A percentile compares a stretch with the other conserved stretches of the same genome.
Conservation (phyloP, 139 green algal species). For the Micractinium sp. region DNA sequence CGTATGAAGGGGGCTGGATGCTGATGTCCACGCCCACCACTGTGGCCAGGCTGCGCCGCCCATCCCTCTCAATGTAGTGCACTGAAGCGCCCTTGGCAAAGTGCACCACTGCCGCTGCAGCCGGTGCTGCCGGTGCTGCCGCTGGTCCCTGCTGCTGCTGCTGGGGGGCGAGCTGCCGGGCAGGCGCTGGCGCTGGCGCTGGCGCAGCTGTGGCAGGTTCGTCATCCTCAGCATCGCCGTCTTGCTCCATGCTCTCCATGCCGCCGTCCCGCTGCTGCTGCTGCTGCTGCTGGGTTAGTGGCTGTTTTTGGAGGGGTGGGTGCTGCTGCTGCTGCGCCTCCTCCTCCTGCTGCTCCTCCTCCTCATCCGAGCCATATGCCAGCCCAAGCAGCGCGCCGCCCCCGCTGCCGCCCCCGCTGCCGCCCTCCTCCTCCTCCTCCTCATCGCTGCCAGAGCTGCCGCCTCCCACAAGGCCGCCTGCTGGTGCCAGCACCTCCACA, state of each 20-base stretch:
- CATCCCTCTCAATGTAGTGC: slow-evolving; percentile 24
- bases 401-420: slow-evolving; percentile 1
- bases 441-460: slow-evolving; percentile 1
- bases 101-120: neutral
- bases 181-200: neutral
- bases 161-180: neutral
- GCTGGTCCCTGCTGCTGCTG: neutral
- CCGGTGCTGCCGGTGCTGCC: neutral
- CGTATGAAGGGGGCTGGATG: slow-evolving; percentile 31
- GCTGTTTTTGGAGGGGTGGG: neutral
- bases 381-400: slow-evolving; percentile 41
- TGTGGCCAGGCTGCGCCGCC: slow-evolving; percentile 5
- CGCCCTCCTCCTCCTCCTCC: slow-evolving; percentile 10
- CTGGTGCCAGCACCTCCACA: slow-evolving; percentile 39
- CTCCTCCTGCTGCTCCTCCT: slow-evolving; percentile 25
- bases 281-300: neutral
- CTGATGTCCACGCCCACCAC: slow-evolving; percentile 27
- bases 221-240: neutral
- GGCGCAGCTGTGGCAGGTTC: neutral
- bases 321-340: slow-evolving; percentile 13
- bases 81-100: slow-evolving; percentile 14
- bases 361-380: slow-evolving; percentile 55
- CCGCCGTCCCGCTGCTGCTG: neutral
- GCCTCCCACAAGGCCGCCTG: neutral
- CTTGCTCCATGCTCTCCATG: neutral